phyloP scores from a whole-genome alignment of 2,329 filamentous ascomycete genomes.

The Phialophora verrucosa region DNA sequence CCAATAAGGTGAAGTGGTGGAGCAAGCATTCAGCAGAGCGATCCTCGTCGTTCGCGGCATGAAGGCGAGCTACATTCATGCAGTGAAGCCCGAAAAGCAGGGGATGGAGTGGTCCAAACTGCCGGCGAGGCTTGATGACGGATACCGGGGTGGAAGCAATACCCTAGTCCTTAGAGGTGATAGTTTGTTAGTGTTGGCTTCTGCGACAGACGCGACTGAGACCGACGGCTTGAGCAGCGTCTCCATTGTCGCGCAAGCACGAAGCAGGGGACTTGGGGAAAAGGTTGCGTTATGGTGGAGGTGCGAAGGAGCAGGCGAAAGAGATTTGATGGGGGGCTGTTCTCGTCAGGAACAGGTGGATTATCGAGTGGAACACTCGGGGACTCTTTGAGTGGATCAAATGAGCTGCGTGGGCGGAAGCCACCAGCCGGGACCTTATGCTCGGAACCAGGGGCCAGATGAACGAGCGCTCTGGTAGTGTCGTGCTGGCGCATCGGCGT shows the following conservation, averaged over 20 bases:
- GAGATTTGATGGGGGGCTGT: constrained; percentile 36
- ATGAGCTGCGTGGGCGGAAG: constrained; percentile 32
- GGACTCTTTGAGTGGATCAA: constrained; percentile 21
- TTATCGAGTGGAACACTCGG: constrained; percentile 10
- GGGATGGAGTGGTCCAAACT: constrained; percentile 29
- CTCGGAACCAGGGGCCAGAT: constrained; percentile 29
- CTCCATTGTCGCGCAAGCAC: constrained; percentile 30
- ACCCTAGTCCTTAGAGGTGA: constrained; percentile 20
- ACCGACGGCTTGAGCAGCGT: constrained; percentile 25
- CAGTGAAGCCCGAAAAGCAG: constrained; percentile 21
- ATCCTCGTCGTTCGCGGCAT: constrained; percentile 22
- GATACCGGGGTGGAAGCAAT: constrained; percentile 24
- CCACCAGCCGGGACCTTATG: constrained; percentile 32
- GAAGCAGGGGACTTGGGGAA: constrained; percentile 27
- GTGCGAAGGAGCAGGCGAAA: constrained; percentile 35
- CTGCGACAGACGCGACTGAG: constrained; percentile 34
- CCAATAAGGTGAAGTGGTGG: constrained; percentile 24
- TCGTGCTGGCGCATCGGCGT: constrained; percentile 17
- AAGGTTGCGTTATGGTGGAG: constrained; percentile 29
- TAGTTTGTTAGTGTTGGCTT: constrained; percentile 23
- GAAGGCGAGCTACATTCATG: constrained; percentile 12
- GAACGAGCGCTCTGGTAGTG: constrained; percentile 25
- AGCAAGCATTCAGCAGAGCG: constrained; percentile 15
- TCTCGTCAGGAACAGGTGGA: constrained; percentile 33
- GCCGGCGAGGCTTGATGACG: constrained; percentile 33